Base-by-base conservation (phyloP, 805 yeast genomes). In the Hagleromyces aurorensis region DNA sequence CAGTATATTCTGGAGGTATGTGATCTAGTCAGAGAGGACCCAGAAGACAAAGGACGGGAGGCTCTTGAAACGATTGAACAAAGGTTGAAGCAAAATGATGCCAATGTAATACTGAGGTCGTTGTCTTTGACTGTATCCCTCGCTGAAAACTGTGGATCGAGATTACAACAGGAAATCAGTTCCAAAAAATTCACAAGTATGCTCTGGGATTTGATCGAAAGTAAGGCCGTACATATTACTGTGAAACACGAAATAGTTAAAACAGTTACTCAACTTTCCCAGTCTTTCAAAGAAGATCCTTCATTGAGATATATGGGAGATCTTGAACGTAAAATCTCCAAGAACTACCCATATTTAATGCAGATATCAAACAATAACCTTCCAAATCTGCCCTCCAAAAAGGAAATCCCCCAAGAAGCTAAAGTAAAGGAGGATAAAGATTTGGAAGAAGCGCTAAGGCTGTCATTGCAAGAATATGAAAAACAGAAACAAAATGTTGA, bases 121-220 rank as follows among this genome's bases (percentile, higher is more conserved):
- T 47, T 81, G 12, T 58, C 78, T 0, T 43, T 73, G 26, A 48
- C 77, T 13, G 67, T 69, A 16, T 71, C 85, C 5, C 46, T 81
- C 16, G 83, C 85, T 2, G 85, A 79, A 49, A 81, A 80, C 52
- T 79, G 89, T 53, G 87, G 87, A 3, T 72, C 84, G 8, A 65
- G 74, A 49, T 67, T 75, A 60, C 73, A 71, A 42, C 75, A 64
- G 35, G 75, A 72, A 41, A 69, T 81, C 20, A 75, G 82, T 12
- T 66, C 80, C 13, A 65, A 67, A 38, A 41, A 61, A 3, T 77
- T 78, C 46, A 70, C 77, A 11, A 52, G 55, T 18, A 42, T 62
- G 7, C 55, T 81, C 24, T 46, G 64, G 17, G 61, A 64, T 31
- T 57, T 85, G 37, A 61, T 73, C 7, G 61, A 65, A 11, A 81